A percentile compares a stretch with the other conserved stretches of the same genome.
Evolutionary conservation across 257 asterid genomes (phyloP).

Genomic region (Parsonsia alboflavescens): DNA sequence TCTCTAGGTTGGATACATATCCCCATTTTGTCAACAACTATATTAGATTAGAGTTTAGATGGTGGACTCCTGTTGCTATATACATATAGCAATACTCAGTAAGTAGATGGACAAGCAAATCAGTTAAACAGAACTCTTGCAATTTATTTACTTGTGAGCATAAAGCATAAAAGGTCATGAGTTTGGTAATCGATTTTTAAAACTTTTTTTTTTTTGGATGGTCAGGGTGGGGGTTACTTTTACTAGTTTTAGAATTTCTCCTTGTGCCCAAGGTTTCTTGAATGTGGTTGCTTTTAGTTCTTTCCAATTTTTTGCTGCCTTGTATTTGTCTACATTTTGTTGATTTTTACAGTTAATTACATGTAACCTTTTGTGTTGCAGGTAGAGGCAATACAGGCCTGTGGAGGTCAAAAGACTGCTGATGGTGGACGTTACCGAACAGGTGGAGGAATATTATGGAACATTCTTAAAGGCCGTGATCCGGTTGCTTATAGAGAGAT

Average conservation of each 20-base stretch:
- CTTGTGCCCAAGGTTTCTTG: not conserved
- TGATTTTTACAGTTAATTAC: not conserved
- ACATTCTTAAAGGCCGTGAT: conserved; percentile 76
- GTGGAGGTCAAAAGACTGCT: conserved; percentile 88
- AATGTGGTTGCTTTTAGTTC: not conserved
- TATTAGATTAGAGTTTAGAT: not conserved
- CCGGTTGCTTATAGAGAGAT: conserved; percentile 91
- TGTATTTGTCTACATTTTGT: not conserved
- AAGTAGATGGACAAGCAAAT: not conserved
- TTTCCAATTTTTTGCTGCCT: not conserved
- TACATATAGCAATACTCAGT: no score
- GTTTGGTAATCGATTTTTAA: not conserved
- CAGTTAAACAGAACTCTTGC: not conserved
- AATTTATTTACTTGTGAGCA: not conserved
- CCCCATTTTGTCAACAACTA: not conserved
- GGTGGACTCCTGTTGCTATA: not conserved
- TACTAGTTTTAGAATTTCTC: not conserved
- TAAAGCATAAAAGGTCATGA: not conserved
- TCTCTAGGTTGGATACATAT: not conserved
- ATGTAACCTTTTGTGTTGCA: conserved; percentile 25
- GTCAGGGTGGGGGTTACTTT: not conserved
- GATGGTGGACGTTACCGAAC: conserved; percentile 66
- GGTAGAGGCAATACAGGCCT: conserved; percentile 93
- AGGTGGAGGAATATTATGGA: conserved; percentile 94
- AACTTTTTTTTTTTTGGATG: not conserved